Evolutionary conservation across 148 eudicot species (phyloP), one percentile per base, ranked within the genome.

Genomic region (Diospyros lotus): DNA sequence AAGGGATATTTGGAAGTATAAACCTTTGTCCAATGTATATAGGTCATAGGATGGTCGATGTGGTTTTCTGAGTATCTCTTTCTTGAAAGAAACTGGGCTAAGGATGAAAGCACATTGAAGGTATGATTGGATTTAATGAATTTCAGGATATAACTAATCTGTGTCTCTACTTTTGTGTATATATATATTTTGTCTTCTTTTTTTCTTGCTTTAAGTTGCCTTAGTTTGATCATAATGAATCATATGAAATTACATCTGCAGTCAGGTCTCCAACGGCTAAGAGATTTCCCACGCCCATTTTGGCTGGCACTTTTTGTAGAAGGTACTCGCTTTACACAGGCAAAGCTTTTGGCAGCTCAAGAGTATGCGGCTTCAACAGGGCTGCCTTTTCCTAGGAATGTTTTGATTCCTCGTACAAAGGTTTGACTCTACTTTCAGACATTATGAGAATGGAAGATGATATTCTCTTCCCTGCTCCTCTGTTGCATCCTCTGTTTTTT

Each of bases 11-110:
- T 44, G 54, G 71, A 55, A n/a, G 65, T 17, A 60, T 55, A 48
- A 54, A 1, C 6, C 52, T 48, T 48, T 48, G 4, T 48, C 52
- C 51, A 7, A 45, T 74, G 14, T 78, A 45, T 76, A 80, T 89
- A 94, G 98, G 97, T 91, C n/a, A 80, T 94, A 62, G 98, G 98
- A 66, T 94, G 98, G 98, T 91, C 97, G 48, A 94, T 94, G 98
- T 94, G 97, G 93, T 94, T 94, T 80, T 88, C 94, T 72, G 98
- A 87, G 83, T 91, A 84, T 81, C 81, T 94, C 72, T 94, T 91
- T 79, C 87, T 94, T 61, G 95, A 91, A 78, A 88, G 97, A 85
- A 91, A 81, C 80, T 94, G 98, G 98, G 89, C 90, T 72, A 91
- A 87, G 74, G 98, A 94, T 86, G 94, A 91, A 73, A 77, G 71